Percentiles rank a stretch among this genome's conserved stretches.
Evolutionary conservation across 1,284 basidiomycete genomes (phyloP).

Genomic region (Marasmius sp.): DNA sequence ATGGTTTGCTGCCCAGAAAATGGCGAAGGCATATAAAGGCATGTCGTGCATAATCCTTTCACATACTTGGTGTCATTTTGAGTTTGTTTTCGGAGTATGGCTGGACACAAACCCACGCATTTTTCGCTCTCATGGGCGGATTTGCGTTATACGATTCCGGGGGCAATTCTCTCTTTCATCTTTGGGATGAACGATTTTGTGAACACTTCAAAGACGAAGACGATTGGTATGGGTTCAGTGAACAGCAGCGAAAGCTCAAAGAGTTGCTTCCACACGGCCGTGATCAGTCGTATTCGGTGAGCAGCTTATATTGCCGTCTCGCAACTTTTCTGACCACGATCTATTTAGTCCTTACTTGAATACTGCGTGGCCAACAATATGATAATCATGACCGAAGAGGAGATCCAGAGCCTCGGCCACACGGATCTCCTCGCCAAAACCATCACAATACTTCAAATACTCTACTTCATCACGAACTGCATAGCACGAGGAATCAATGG

Average conservation of each 20-base stretch:
- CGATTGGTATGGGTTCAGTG: neutral
- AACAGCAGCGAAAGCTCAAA: neutral
- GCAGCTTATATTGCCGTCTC: too few relatives aligned
- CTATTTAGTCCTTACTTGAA: neutral
- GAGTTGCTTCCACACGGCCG: too few relatives aligned
- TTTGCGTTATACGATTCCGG: conserved; percentile 17
- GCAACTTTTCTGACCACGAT: too few relatives aligned
- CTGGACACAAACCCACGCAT: conserved; percentile 24
- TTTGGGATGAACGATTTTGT: neutral
- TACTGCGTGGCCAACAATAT: neutral
- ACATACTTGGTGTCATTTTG: neutral
- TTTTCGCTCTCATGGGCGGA: conserved; percentile 29
- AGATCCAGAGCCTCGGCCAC: conserved; percentile 30
- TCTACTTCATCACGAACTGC: conserved; percentile 32
- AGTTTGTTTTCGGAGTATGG: conserved; percentile 3
- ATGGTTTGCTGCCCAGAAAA: conserved; percentile 20
- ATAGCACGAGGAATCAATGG: conserved; percentile 19
- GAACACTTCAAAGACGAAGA: neutral
- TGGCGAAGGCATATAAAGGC: conserved; percentile 12
- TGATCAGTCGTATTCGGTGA: too few relatives aligned
- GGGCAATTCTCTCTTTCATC: neutral
- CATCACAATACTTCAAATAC: conserved; percentile 27
- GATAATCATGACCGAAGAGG: conserved; percentile 15
- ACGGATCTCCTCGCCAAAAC: conserved; percentile 26
- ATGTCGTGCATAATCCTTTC: neutral